phyloP scores from a whole-genome alignment of 148 eudicot species.

The Diospyros kaki region DNA sequence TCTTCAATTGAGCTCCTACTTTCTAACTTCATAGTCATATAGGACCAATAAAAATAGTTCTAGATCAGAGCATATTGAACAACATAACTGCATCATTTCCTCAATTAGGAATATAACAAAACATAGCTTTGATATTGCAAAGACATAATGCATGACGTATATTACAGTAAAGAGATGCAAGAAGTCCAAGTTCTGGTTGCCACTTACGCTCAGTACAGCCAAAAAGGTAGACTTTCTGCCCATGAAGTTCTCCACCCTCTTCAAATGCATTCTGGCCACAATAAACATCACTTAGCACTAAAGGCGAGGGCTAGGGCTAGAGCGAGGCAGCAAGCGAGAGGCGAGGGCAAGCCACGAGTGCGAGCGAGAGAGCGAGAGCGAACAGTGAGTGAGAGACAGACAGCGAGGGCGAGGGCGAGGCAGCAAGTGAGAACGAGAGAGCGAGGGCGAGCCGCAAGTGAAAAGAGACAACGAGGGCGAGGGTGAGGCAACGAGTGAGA shows the following conservation, averaged over 20 bases:
- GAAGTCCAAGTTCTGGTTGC: neutral
- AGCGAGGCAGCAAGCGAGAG: too few relatives aligned
- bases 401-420: too few relatives aligned
- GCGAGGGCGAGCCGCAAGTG: too few relatives aligned
- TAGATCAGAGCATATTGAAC: neutral
- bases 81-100: neutral
- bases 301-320: too few relatives aligned
- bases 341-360: too few relatives aligned
- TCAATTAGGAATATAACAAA: neutral
- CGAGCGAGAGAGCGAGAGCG: too few relatives aligned
- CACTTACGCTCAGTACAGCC: conserved; percentile 93
- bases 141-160: neutral
- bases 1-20: neutral
- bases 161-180: too few relatives aligned
- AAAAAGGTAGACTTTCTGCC: conserved; percentile 75
- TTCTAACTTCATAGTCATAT: neutral
- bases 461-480: too few relatives aligned
- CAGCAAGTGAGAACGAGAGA: too few relatives aligned
- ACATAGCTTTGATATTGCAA: neutral
- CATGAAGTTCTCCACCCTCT: conserved; percentile 83
- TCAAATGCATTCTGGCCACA: conserved; percentile 84
- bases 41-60: neutral
- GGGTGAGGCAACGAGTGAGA: too few relatives aligned
- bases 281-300: conserved; percentile 4
- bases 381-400: too few relatives aligned